Evolutionary conservation across 2,329 filamentous ascomycete genomes (phyloP).

Genomic region (Arthrobotrys iridis): DNA sequence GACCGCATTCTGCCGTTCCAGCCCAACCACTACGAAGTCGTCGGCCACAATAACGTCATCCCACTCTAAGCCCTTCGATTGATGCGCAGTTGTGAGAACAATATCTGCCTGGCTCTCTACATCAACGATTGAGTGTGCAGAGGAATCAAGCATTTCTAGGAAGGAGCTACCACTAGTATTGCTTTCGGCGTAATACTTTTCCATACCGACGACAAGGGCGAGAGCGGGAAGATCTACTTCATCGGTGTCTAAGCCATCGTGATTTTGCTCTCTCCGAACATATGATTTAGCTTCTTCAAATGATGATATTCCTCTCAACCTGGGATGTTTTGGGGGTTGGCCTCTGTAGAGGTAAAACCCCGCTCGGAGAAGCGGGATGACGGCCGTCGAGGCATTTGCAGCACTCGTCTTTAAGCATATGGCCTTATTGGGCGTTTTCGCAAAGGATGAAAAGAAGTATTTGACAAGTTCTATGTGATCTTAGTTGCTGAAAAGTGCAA

Average conservation of each 20-base stretch:
- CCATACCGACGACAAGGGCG: slow-evolving; percentile 38
- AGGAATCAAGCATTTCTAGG: slow-evolving; percentile 33
- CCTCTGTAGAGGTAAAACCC: slow-evolving; percentile 45
- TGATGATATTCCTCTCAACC: slow-evolving; percentile 24
- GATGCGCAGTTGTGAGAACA: slow-evolving; percentile 52
- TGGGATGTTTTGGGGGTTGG: slow-evolving; percentile 27
- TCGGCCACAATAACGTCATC: slow-evolving; percentile 53
- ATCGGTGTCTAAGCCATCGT: slow-evolving; percentile 30
- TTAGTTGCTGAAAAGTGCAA: background rate
- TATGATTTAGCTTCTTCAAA: slow-evolving; percentile 50
- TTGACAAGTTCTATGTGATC: slow-evolving; percentile 17
- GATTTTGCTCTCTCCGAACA: slow-evolving; percentile 21
- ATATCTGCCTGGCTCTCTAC: slow-evolving; percentile 45
- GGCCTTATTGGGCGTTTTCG: background rate
- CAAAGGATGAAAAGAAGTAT: slow-evolving; percentile 46
- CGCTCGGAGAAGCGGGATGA: slow-evolving; percentile 33
- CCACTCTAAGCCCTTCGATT: slow-evolving; percentile 56
- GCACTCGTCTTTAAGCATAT: slow-evolving; percentile 41
- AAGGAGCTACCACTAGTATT: slow-evolving; percentile 20
- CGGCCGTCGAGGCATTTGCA: slow-evolving; percentile 27
- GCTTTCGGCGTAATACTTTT: slow-evolving; percentile 22
- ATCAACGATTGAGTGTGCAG: slow-evolving; percentile 23
- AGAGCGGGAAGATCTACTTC: slow-evolving; percentile 39
- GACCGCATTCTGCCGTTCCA: background rate
- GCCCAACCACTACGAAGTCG: slow-evolving; percentile 36